Conservation (phyloP, 371 early-diverging fungal genomes). For the Mortierella sp. region DNA sequence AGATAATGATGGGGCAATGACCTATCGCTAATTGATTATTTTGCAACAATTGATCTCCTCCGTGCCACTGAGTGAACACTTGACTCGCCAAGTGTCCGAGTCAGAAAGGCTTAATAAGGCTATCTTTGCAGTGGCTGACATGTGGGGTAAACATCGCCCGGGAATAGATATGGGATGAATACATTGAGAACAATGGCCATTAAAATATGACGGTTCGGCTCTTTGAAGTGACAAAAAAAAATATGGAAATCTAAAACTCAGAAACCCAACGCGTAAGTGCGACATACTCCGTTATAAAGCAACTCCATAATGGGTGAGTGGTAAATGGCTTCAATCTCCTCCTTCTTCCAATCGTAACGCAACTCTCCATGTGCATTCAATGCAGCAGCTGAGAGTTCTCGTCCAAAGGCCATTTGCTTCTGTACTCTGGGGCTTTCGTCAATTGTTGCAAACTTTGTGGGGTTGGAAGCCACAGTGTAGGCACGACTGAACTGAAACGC, state of each 20-base stretch:
- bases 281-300: conserved; percentile 80
- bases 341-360: conserved; percentile 81
- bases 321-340: conserved; percentile 83
- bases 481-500: conserved; percentile 59
- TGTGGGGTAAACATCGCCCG: background rate
- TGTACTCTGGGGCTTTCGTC: conserved; percentile 51
- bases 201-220: conserved; percentile 42
- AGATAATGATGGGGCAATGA: background rate
- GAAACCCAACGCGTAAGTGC: background rate
- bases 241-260: background rate
- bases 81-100: background rate
- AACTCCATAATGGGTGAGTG: conserved; percentile 88
- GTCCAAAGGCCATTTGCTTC: conserved; percentile 51
- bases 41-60: background rate
- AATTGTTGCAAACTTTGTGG: conserved; percentile 68
- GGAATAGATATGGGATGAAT: background rate
- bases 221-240: conserved; percentile 55
- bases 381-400: conserved; percentile 68
- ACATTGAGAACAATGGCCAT: conserved; percentile 6
- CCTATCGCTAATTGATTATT: background rate
- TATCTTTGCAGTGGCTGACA: background rate
- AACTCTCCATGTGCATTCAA: conserved; percentile 69
- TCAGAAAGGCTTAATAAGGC: background rate
- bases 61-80: background rate
- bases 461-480: conserved; percentile 62